Evolutionary conservation across 1,284 basidiomycete genomes (phyloP), one percentile per base, ranked within the genome.

Genomic region (Marasmius tenuissimus): DNA sequence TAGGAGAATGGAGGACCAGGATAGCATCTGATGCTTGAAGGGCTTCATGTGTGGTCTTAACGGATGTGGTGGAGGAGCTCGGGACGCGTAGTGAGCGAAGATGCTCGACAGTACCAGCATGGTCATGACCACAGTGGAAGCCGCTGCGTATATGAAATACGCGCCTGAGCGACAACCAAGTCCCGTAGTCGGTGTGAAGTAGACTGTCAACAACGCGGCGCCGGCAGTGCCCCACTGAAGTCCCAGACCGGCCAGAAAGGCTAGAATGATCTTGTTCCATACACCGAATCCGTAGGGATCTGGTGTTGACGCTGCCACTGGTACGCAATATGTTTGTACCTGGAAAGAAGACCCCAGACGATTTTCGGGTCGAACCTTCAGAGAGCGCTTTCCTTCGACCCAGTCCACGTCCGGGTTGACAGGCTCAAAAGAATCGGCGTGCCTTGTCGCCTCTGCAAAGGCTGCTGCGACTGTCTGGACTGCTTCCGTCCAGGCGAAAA

Each of bases 171-270:
- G 63, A 57, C 71, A 72, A 27, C 66, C 70, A 8, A 71, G 59
- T 0, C 70, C 70, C 47, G 16, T 27, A n/a, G 67, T 67, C 1
- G 66, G 70, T 18, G 66, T 67, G 49, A 40, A 66, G 48, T 62
- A 64, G 2, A 69, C 65, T 5, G 66, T 63, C 10, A 71, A 10
- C 7, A 70, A 61, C 0, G 70, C 70, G 16, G 66, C 65, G 33
- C 68, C 68, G 27, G 63, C 65, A 1, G 67, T 68, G 16, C 66
- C 68, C 69, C 71, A 72, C n/a, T 70, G 70, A 54, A 71, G 59
- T n/a, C 22, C 57, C 2, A 70, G 59, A 1, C 66, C 63, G 1
- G 66, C 7, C 8, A 68, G 10, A 2, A 70, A 63, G 18, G 70
- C 70, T 8, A 69, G 5, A 10, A 67, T 47, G 45, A 72, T 65